Conservation (phyloP, 2,329 filamentous ascomycete species). For the Coleophoma cylindrospora region DNA sequence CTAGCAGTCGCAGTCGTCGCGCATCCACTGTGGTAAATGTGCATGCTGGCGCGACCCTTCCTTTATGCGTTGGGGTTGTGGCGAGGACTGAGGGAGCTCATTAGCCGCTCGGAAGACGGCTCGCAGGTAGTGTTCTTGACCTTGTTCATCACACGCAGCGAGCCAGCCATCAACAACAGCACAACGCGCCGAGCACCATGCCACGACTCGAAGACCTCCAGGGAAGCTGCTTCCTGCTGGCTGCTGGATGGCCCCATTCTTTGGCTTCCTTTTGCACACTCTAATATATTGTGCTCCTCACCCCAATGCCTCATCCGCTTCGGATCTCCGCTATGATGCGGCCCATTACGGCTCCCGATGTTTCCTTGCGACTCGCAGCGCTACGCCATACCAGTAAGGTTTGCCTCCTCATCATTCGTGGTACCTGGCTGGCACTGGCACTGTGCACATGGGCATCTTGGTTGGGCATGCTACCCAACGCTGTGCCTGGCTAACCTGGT, state of each 20-base stretch:
- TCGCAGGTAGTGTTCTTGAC: background rate
- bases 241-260: too few species aligned
- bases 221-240: too few species aligned
- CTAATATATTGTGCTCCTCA: too few species aligned
- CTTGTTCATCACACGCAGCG: background rate
- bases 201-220: background rate
- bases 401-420: too few species aligned
- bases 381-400: too few species aligned
- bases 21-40: background rate
- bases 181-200: background rate
- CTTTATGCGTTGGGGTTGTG: background rate
- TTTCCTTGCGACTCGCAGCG: too few species aligned
- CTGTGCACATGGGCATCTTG: background rate
- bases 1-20: background rate
- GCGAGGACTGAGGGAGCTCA: background rate
- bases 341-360: too few species aligned
- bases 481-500: slow-evolving; percentile 13
- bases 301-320: too few species aligned
- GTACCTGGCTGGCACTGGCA: too few species aligned
- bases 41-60: background rate
- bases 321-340: too few species aligned
- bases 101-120: slow-evolving; percentile 1
- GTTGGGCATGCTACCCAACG: slow-evolving; percentile 1
- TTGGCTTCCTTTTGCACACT: too few species aligned
- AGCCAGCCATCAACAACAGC: background rate